These are phyloP conservation scores for Colletotrichum sp. DNA, from an alignment of 2,329 filamentous ascomycete species.

Conservation along the genomic window DNA sequence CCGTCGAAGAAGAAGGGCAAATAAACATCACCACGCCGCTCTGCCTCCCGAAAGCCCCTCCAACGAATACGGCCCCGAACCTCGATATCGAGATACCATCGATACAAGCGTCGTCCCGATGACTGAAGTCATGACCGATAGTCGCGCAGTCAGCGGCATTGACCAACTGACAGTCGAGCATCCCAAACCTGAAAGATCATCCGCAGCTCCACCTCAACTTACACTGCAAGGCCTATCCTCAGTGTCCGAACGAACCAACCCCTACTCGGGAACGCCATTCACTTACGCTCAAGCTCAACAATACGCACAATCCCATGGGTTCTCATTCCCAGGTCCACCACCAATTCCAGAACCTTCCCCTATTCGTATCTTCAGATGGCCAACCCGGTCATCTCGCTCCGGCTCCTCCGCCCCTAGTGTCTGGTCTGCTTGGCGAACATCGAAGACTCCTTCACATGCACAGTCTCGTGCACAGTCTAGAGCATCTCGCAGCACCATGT, in stretches of 20 bases:
- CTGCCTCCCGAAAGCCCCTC: neutral
- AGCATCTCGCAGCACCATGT: slow-evolving; percentile 8
- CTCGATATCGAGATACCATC: neutral
- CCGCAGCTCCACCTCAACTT: neutral
- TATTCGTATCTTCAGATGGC: slow-evolving; percentile 20
- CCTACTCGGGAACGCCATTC: neutral
- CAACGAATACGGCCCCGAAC: neutral
- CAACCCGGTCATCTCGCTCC: slow-evolving; percentile 12
- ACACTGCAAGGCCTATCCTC: neutral
- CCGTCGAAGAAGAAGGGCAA: neutral
- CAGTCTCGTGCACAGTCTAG: neutral
- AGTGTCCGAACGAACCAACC: neutral
- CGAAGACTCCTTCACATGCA: neutral
- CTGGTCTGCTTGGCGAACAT: neutral
- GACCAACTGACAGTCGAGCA: neutral
- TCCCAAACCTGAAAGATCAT: neutral
- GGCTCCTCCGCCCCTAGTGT: neutral
- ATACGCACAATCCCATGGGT: slow-evolving; percentile 15
- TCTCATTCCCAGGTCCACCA: neutral
- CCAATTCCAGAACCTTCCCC: slow-evolving; percentile 7
- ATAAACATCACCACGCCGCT: neutral
- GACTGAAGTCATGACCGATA: neutral
- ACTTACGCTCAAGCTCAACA: slow-evolving; percentile 17
- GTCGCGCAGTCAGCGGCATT: neutral
- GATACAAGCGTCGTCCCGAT: neutral